Evolutionary conservation across 1,284 basidiomycete genomes (phyloP), one percentile per base, ranked within the genome.

Genomic region (Leccinum fuscescens): DNA sequence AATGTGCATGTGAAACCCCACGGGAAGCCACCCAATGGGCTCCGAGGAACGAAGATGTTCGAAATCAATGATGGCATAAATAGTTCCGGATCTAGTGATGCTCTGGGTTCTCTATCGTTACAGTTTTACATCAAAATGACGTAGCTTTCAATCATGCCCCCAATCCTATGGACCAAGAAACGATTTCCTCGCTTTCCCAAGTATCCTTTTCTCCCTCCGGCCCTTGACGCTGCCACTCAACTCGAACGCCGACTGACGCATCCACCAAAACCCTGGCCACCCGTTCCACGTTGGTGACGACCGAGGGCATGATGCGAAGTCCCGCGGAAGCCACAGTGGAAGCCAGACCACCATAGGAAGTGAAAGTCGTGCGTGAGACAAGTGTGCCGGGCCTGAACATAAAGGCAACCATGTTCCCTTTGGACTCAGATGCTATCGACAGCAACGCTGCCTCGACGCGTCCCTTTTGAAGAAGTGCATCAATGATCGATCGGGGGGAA

Each of bases 111-210:
- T 20, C 8, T 12, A 20, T 46, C 6, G n/a, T 46, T 20, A 46
- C 42, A 46, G 3, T 20, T 12, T 46, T 7, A 12, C 17, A 20
- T 20, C 17, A 20, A 46, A 46, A 46, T 11, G 11, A 42, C 39
- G n/a, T 42, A 20, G 11, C 17, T 12, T 35, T 31, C 22, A 17
- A 33, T 67, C 57, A 71, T 54, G 62, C 70, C n/a, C 69, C 69
- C 22, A 65, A 39, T 14, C 66, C 69, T 11, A 64, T 42, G 3
- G 69, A 66, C 69, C 66, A 69, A 3, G 67, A 55, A 3, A 71
- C 56, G 7, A 71, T 70, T 22, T 70, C 69, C 5, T 72, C 67
- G 22, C 64, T 72, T 46, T 70, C 69, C 69, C 69, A 71, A 6
- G 69, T 71, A 7, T 70, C 42, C 52, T 71, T 72, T 14, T 46